Conservation (phyloP, 768 basidiomycete genomes). For the Lactarius sp. region DNA sequence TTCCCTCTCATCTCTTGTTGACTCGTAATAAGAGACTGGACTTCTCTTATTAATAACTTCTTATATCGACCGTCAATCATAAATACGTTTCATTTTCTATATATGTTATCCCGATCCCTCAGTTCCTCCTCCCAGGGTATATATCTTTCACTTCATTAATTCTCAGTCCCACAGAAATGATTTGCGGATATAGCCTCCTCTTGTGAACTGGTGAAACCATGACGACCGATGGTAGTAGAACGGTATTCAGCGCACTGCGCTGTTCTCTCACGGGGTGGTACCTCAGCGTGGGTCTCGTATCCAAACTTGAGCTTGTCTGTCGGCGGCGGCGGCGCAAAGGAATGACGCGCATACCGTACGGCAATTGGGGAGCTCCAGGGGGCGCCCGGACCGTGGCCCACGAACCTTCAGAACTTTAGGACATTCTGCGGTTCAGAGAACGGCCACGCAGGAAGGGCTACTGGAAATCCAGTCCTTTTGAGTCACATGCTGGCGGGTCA, state of each 20-base stretch:
- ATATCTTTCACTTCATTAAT: not conserved
- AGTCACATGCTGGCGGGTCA: not conserved
- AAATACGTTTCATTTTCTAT: not conserved
- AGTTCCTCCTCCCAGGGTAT: not conserved
- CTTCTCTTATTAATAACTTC: not conserved
- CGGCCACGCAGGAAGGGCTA: not conserved
- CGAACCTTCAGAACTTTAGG: not conserved
- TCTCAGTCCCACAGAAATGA: not conserved
- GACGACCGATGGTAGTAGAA: constrained; percentile 7
- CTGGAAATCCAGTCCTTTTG: not conserved
- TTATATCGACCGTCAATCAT: not conserved
- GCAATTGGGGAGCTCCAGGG: not conserved
- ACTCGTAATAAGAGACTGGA: not conserved
- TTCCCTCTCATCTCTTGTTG: not conserved
- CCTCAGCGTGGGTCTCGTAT: not conserved
- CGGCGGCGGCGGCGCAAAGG: not conserved
- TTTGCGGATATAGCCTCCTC: not conserved
- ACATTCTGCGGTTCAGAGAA: not conserved
- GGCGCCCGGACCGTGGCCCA: not conserved
- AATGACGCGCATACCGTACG: not conserved
- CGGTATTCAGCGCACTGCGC: not conserved
- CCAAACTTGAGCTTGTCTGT: not conserved
- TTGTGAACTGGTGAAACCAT: constrained; percentile 10
- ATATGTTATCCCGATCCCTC: not conserved
- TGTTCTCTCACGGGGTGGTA: constrained; percentile 1